Conservation (phyloP, 2,329 filamentous ascomycete species). For the Trichocomaceae sp. region DNA sequence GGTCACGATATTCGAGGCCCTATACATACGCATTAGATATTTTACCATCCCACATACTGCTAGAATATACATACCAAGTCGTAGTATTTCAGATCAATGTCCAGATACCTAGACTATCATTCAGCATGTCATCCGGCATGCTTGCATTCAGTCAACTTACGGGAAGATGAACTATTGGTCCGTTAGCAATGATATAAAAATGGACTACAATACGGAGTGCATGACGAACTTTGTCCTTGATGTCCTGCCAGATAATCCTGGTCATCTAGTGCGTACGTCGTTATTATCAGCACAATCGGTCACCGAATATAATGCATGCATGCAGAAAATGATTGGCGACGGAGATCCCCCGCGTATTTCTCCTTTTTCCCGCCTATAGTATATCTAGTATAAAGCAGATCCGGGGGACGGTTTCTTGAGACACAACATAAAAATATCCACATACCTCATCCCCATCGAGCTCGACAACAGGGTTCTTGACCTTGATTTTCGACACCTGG, state of each 20-base stretch:
- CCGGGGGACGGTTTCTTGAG: too few species aligned
- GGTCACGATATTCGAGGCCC: slow-evolving; percentile 86
- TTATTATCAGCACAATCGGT: slow-evolving; percentile 5
- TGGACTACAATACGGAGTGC: not conserved
- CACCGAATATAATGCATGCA: slow-evolving; percentile 13
- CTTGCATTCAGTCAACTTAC: slow-evolving; percentile 29
- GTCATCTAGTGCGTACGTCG: slow-evolving; percentile 63
- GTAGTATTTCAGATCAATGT: slow-evolving; percentile 98
- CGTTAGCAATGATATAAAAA: not conserved
- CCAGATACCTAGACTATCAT: slow-evolving; percentile 59
- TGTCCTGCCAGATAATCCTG: slow-evolving; percentile 96
- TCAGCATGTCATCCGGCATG: not conserved
- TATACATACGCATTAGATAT: slow-evolving; percentile 18
- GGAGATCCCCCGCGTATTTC: not conserved
- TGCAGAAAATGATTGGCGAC: not conserved
- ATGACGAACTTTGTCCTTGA: slow-evolving; percentile 75
- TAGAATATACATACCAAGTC: slow-evolving; percentile 51
- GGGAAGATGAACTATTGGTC: slow-evolving; percentile 72
- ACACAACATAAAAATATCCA: not conserved
- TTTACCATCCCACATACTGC: slow-evolving; percentile 12
- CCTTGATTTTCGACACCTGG: slow-evolving; percentile 80
- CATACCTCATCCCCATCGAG: slow-evolving; percentile 70
- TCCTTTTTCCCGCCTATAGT: not conserved
- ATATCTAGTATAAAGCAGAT: too few species aligned
- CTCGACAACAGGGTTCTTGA: slow-evolving; percentile 98